phyloP scores from a whole-genome alignment of 176 grass and related monocot species.

The Neostapfia colusana region DNA sequence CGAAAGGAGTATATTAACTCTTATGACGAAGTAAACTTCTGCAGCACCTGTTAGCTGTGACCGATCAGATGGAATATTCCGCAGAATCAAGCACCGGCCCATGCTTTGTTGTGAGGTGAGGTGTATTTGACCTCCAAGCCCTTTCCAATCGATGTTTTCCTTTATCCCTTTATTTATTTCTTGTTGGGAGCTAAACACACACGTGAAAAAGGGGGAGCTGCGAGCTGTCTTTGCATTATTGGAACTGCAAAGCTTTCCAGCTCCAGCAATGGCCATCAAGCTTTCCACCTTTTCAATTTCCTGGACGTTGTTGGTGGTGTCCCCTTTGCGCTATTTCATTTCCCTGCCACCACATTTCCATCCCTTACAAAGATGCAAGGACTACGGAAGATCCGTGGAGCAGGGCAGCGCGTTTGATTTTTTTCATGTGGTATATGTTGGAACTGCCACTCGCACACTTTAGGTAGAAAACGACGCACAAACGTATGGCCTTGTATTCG shows the following conservation, averaged over 20 bases:
- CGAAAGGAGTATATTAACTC: no score
- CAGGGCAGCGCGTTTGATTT: no score
- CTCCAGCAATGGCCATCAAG: conserved; percentile 12
- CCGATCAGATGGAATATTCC: no score
- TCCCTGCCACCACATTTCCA: background rate
- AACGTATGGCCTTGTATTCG: no score
- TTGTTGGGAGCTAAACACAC: conserved; percentile 16
- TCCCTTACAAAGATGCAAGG: background rate
- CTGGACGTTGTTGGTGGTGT: conserved; percentile 13
- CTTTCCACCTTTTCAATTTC: background rate
- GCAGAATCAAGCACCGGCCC: no score
- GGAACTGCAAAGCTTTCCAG: conserved; percentile 26
- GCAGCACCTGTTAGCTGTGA: no score
- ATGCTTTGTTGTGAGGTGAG: no score
- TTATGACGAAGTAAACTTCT: no score
- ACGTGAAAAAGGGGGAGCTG: conserved; percentile 12
- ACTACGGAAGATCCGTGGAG: no score
- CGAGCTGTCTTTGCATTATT: conserved; percentile 39
- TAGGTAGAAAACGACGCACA: no score
- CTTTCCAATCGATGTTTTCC: background rate
- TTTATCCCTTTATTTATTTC: background rate
- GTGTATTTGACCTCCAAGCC: background rate
- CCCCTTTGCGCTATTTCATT: background rate
- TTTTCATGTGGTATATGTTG: no score
- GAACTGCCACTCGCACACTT: no score